A percentile compares a stretch with the other conserved stretches of the same genome.
Conservation (phyloP, 306 rosid genomes). For the Carpinus fangiana region DNA sequence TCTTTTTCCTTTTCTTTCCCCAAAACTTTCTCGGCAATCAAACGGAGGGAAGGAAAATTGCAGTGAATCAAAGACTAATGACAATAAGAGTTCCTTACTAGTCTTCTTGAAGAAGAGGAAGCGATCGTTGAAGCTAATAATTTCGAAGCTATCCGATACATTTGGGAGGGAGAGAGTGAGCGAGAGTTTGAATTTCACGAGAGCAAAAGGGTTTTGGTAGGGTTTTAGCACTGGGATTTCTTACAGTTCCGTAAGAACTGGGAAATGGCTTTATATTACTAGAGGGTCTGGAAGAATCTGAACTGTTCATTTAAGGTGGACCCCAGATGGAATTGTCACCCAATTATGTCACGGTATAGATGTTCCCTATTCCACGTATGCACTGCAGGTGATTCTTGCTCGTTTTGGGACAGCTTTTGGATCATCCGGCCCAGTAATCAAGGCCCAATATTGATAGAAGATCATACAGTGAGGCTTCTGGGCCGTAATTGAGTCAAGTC, state of each 20-base stretch:
- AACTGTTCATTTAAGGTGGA: neutral
- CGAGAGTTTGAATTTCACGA: neutral
- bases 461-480: no score
- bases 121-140: conserved; percentile 56
- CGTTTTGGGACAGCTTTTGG: neutral
- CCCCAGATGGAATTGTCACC: neutral
- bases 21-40: neutral
- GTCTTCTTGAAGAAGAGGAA: conserved; percentile 54
- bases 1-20: neutral
- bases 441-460: neutral
- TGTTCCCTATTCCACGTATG: neutral
- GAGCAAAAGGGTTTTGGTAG: conserved; percentile 6
- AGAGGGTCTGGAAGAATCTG: neutral
- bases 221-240: conserved; percentile 35
- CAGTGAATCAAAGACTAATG: neutral
- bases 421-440: neutral
- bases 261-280: neutral
- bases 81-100: conserved; percentile 37
- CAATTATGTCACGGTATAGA: neutral
- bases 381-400: neutral
- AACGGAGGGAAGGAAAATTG: neutral
- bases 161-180: conserved; percentile 25
- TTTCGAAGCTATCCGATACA: conserved; percentile 75
- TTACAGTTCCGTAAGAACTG: neutral
- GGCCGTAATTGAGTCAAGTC: no score